These are phyloP conservation scores for Globisporangium echinulatum DNA, from an alignment of 352 stramenopile species.

Conservation along the genomic window DNA sequence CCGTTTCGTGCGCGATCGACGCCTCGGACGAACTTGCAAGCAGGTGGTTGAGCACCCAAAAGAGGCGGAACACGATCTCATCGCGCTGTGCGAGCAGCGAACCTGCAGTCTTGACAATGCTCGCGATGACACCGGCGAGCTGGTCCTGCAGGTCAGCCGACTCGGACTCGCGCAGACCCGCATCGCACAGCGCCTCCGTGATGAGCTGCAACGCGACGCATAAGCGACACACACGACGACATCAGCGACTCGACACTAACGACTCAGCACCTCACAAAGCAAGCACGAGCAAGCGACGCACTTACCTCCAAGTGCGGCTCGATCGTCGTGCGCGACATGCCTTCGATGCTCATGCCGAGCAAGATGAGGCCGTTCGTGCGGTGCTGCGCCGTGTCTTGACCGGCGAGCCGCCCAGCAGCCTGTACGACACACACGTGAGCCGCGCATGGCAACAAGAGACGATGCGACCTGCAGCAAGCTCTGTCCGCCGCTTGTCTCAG, in stretches of 20 bases:
- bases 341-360: slow-evolving; percentile 74
- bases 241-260: background rate
- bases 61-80: slow-evolving; percentile 61
- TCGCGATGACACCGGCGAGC: slow-evolving; percentile 50
- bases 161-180: slow-evolving; percentile 66
- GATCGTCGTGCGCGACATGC: slow-evolving; percentile 62
- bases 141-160: slow-evolving; percentile 63
- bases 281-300: background rate
- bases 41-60: slow-evolving; percentile 77
- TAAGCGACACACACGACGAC: background rate
- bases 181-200: slow-evolving; percentile 63
- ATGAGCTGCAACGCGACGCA: slow-evolving; percentile 28
- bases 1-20: slow-evolving; percentile 49
- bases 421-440: background rate
- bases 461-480: no score
- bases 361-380: slow-evolving; percentile 74
- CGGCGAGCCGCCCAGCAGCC: slow-evolving; percentile 48
- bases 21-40: slow-evolving; percentile 45
- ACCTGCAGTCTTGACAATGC: slow-evolving; percentile 50
- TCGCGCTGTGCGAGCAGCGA: slow-evolving; percentile 32
- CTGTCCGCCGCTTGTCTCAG: no score
- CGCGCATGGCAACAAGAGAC: background rate
- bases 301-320: slow-evolving; percentile 46
- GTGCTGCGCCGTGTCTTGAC: slow-evolving; percentile 73
- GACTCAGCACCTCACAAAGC: background rate